Conservation (phyloP, 192 early-diverging fungal genomes). For the Piromyces finnis region DNA sequence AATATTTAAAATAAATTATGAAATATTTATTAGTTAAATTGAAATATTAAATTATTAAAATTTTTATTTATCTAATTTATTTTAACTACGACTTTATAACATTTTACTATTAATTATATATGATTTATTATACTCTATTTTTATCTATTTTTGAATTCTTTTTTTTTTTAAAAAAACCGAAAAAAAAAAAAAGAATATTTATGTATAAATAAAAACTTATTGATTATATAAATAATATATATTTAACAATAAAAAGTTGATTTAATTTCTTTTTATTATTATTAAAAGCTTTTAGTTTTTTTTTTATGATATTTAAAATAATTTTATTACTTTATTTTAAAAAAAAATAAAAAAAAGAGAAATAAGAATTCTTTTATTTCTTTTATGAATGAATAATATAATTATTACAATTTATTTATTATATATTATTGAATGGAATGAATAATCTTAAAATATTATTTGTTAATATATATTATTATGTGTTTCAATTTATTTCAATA, state of each 20-base stretch:
- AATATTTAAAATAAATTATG: background rate
- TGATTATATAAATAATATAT: background rate
- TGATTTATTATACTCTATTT: background rate
- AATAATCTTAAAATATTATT: no score
- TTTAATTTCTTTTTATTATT: background rate
- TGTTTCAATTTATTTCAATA: no score
- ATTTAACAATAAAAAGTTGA: background rate
- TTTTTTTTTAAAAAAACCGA: background rate
- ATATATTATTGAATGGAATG: no score
- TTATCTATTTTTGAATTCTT: background rate
- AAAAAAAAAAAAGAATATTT: background rate
- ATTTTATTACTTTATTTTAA: no score
- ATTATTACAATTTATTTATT: no score
- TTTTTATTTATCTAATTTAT: no score
- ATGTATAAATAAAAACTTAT: background rate
- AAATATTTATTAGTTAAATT: background rate
- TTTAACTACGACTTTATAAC: background rate
- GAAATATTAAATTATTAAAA: background rate
- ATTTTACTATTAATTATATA: background rate
- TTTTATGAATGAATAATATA: no score
- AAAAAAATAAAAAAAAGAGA: no score
- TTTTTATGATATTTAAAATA: no score
- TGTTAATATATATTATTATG: no score
- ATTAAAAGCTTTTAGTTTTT: background rate
- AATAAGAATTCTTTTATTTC: no score